Conservation (phyloP, 208 protist species). For the Acanthamoeba culbertsoni region DNA sequence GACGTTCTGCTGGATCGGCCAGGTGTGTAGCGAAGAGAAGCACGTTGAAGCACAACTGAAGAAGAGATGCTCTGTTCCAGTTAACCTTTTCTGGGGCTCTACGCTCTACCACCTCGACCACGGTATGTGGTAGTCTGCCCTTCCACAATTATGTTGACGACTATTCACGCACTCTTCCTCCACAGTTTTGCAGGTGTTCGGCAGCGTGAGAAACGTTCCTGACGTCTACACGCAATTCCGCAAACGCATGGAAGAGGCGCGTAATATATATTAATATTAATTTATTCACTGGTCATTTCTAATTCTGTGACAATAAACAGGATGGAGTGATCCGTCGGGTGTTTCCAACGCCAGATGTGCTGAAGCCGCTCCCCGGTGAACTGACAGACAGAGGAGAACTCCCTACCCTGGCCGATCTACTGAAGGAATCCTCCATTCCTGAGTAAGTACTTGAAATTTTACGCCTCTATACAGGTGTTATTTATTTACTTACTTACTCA, state of each 20-base stretch:
- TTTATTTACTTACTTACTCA: background rate
- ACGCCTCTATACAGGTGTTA: background rate
- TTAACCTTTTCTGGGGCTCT: conserved; percentile 46
- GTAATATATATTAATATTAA: background rate
- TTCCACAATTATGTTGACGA: background rate
- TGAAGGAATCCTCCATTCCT: background rate
- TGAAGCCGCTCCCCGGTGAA: background rate
- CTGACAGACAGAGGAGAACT: background rate
- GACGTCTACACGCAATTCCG: conserved; percentile 55
- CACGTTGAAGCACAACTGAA: background rate
- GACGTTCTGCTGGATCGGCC: background rate
- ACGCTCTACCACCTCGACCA: conserved; percentile 42
- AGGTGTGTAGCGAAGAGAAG: conserved; percentile 46
- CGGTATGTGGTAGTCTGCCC: background rate
- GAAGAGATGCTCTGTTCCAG: background rate
- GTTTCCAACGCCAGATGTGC: background rate
- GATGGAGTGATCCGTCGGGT: background rate
- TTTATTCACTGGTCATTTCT: background rate
- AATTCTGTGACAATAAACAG: background rate
- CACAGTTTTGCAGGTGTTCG: conserved; percentile 42
- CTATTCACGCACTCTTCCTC: background rate
- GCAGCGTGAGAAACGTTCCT: background rate
- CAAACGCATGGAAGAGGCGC: conserved; percentile 45
- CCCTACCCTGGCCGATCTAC: background rate
- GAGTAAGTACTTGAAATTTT: background rate